Base-by-base conservation (phyloP, 805 yeast species). In the Pichia rugopelliculosa region DNA sequence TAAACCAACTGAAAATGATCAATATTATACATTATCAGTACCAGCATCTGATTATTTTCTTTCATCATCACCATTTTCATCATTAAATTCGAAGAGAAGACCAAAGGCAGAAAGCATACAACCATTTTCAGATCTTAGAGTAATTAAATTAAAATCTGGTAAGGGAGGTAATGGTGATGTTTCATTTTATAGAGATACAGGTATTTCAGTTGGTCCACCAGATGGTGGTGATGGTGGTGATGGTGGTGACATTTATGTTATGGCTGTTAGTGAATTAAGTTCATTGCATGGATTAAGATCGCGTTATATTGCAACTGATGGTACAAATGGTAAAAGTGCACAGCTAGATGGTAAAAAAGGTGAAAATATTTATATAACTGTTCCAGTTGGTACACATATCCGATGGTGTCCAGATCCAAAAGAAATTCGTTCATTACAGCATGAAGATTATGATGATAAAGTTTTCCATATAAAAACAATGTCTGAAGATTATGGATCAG, bases 141-240 rank as follows among this genome's bases (percentile, higher is more conserved):
- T 87, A 8, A 72, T 91, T 10, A 77, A 77, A 47, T 68, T 88
- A 9, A 61, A 68, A 4, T 79, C 95, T 24, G 99, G 99, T 0
- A 72, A 69, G 37, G 99, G 99, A 20, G 99, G 99, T 2, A 73
- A 83, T 60, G 99, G 99, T 7, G 72, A 77, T 27, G 83, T 88
- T 0, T 84, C 97, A 0, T 93, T 93, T 65, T 76, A 82, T 50
- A 72, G 96, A 54, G 98, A 88, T 55, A 86, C 96, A 4, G 87
- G 89, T 37, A 68, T 87, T 39, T 74, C 96, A 0, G 74, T 75
- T 18, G 99, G 99, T 0, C 98, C 99, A 0, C 96, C 99, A 0
- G 95, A 90, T 64, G 99, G 99, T n/a, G 99, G 99, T 10, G 97
- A 93, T 67, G 99, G 99, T 26, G 99, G 98, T 5, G 69, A 73